Evolutionary conservation across 306 rosid genomes (phyloP).

Genomic region (Herpetospermum pedunculosum): DNA sequence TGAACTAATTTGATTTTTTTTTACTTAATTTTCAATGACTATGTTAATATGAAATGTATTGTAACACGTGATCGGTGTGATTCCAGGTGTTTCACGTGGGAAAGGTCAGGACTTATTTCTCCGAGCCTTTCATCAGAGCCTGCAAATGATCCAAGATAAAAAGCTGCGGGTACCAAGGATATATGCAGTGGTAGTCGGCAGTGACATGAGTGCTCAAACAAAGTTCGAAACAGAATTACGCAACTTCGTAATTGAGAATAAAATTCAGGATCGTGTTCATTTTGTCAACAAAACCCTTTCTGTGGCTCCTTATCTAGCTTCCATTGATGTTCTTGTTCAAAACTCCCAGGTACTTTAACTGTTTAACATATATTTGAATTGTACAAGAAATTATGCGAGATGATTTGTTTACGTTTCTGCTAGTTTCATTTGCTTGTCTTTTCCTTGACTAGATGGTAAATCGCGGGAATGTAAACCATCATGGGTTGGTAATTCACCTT

Average conservation of each 20-base stretch:
- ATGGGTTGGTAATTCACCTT: no score
- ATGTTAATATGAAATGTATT: neutral
- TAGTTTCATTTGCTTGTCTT: neutral
- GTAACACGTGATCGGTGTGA: neutral
- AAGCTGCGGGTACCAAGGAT: constrained; percentile 69
- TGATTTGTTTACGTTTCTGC: neutral
- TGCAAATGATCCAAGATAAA: constrained; percentile 53
- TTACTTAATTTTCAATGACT: no score
- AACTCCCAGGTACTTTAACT: constrained; percentile 66
- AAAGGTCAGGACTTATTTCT: constrained; percentile 97
- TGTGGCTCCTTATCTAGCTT: constrained; percentile 81
- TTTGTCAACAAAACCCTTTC: constrained; percentile 88
- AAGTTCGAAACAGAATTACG: constrained; percentile 66
- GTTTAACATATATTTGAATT: neutral
- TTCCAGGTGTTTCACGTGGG: constrained; percentile 85
- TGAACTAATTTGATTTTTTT: neutral
- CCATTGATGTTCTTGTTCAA: constrained; percentile 95
- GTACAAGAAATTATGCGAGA: constrained; percentile 2
- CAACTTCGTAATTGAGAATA: constrained; percentile 53
- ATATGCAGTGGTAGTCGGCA: constrained; percentile 88
- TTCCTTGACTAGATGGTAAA: neutral
- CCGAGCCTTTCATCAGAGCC: constrained; percentile 57
- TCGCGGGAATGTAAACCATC: neutral
- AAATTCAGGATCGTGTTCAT: constrained; percentile 70
- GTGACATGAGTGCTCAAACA: constrained; percentile 80